A percentile compares a stretch with the other conserved stretches of the same genome.
These are phyloP conservation scores for Pichia nakasei DNA, from an alignment of 805 yeast genomes.

Conservation along the genomic window DNA sequence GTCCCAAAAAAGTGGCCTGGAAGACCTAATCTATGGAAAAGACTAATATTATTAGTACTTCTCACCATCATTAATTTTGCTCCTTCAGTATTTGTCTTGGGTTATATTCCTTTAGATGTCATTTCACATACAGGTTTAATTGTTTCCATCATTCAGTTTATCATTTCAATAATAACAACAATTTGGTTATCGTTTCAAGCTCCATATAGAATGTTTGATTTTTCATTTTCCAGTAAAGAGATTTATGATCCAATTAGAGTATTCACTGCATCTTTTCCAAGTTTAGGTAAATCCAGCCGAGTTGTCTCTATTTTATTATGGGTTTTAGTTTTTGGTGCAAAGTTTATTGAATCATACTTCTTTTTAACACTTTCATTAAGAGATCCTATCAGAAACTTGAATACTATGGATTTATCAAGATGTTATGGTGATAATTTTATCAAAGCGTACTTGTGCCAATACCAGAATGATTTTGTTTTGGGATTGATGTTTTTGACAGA, in stretches of 20 bases:
- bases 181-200: slow-evolving; percentile 35
- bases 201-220: slow-evolving; percentile 25
- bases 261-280: slow-evolving; percentile 38
- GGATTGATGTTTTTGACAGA: slow-evolving; percentile 36
- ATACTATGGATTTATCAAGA: slow-evolving; percentile 33
- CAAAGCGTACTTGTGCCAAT: slow-evolving; percentile 34
- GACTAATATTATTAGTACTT: slow-evolving; percentile 27
- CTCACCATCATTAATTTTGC: slow-evolving; percentile 28
- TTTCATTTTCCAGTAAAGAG: slow-evolving; percentile 15
- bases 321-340: slow-evolving; percentile 39
- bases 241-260: slow-evolving; percentile 29
- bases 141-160: slow-evolving; percentile 35
- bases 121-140: slow-evolving; percentile 29
- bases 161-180: slow-evolving; percentile 33
- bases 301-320: slow-evolving; percentile 38
- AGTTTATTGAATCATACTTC: slow-evolving; percentile 45
- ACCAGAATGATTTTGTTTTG: slow-evolving; percentile 35
- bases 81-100: slow-evolving; percentile 36
- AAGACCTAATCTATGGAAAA: slow-evolving; percentile 28
- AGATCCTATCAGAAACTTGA: slow-evolving; percentile 42
- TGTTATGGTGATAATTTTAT: slow-evolving; percentile 36
- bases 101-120: slow-evolving; percentile 28
- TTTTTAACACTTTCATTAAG: slow-evolving; percentile 44
- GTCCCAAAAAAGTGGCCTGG: slow-evolving; percentile 44
- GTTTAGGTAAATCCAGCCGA: slow-evolving; percentile 29